Evolutionary conservation across 257 asterid species (phyloP), one percentile per base, ranked within the genome.

Genomic region (Nicotiana obtusifolia): DNA sequence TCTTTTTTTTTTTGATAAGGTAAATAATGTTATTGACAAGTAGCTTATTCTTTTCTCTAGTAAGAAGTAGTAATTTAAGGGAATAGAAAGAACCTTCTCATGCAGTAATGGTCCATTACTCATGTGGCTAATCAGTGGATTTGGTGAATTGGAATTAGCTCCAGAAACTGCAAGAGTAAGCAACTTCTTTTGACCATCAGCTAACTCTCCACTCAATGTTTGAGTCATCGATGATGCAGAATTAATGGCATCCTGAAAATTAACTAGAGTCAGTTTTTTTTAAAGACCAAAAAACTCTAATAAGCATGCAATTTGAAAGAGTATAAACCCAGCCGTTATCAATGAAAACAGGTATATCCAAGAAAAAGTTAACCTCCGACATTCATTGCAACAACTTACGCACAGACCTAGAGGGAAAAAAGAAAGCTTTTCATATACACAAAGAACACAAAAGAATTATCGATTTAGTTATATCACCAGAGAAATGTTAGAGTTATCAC

Each of bases 71-170:
- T 2, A 76, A 71, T 87, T 62, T 7, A 73, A 47, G 22, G 79
- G 41, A 73, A 22, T 71, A 47, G 22, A 24, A 73, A 73, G 78
- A 88, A 96, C 97, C 97, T 94, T 91, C 83, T 96, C 98, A 26
- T 93, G 99, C 41, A 90, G 92, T 89, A 96, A 84, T 80, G 97
- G 98, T 56, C 98, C 98, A 82, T 96, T 94, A 84, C 92, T 91
- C 64, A 96, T 88, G 87, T 94, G 97, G 83, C 90, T 86, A 71
- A 86, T 82, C 86, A 93, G 84, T 4, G 94, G 90, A 85, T 87
- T 91, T 76, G 90, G 84, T 44, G 88, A 86, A 81, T 90, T 88
- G 20, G 98, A 84, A 86, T 89, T 91, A 54, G 92, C 91, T 82
- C 79, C 79, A 14, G 79, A 47, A 73, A 73, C 79, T 47, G 79